Evolutionary conservation across 2,329 filamentous ascomycete genomes (phyloP), one percentile per base, ranked within the genome.

Genomic region (Sphaceloma murrayae): DNA sequence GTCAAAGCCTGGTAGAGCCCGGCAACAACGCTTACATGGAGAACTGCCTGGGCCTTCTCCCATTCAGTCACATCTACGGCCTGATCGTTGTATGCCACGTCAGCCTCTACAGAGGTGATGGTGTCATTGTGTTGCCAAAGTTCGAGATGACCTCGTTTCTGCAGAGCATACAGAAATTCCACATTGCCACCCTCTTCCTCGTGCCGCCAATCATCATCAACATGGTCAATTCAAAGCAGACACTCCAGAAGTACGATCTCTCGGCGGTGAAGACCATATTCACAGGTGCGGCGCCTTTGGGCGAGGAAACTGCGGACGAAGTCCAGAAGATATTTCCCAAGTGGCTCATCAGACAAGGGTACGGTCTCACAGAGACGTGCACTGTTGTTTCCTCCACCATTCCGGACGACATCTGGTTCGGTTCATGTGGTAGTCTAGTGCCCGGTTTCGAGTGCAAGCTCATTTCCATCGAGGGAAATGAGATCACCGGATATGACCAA

Each of bases 141-240:
- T 93, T 89, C 55, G 83, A 89, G 39, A 45, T 45, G 42, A 67
- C 70, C n/a, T 63, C 67, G 1, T 80, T 77, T 47, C 66, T 89
- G 10, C 59, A 67, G 21, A 68, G 78, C 0, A 78, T 89, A 13
- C 74, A 85, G 54, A 71, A 66, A 21, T 81, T 77, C 67, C 81
- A 78, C 60, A 83, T 91, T 54, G 68, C 70, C 42, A 68, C 71
- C 31, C 66, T 91, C 10, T 80, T 73, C 52, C 60, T 91, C 52
- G 80, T 88, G 0, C 86, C 86, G 5, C 85, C 86, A 0, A 88
- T 93, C 54, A 77, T 93, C 47, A 83, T 93, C 48, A 70, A 76
- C 48, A 74, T 93, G 68, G 68, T 82, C 17, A 83, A 82, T 50
- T 79, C 77, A 53, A 69, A 72, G 32, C 64, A 75, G 0, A 52